These are phyloP conservation scores for Fusarium austroafricanum DNA, from an alignment of 2,329 filamentous ascomycete genomes.

Conservation along the genomic window DNA sequence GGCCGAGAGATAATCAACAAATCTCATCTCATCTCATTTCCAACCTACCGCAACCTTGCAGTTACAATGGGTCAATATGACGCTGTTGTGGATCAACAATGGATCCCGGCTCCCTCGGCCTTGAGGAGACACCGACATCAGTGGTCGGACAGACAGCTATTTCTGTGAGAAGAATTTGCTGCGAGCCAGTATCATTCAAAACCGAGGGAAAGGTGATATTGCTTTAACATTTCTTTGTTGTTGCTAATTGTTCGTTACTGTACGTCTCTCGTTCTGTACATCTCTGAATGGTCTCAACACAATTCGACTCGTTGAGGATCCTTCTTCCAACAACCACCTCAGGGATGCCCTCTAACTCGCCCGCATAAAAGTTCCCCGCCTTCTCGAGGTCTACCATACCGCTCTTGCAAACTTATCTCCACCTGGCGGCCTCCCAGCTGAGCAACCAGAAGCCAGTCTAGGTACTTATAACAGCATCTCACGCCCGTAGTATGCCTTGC, in stretches of 20 bases:
- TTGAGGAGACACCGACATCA: slow-evolving; percentile 13
- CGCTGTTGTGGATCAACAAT: slow-evolving; percentile 38
- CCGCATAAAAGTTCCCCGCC: slow-evolving; percentile 12
- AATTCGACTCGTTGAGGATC: not conserved
- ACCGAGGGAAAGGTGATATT: not conserved
- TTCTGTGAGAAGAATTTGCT: not conserved
- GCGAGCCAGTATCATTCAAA: not conserved
- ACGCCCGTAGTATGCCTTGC: not conserved
- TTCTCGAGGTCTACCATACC: not conserved
- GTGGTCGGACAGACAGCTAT: not conserved
- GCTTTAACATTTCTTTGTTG: not conserved
- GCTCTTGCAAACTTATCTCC: slow-evolving; percentile 19
- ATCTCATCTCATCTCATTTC: slow-evolving; percentile 12
- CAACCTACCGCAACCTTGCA: slow-evolving; percentile 23
- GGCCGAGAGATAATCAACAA: not conserved
- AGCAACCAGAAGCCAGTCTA: slow-evolving; percentile 6
- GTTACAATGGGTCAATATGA: slow-evolving; percentile 36
- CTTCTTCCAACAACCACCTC: not conserved
- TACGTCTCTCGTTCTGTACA: not conserved
- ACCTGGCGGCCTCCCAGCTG: slow-evolving; percentile 30
- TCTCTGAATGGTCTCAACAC: not conserved
- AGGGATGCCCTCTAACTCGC: slow-evolving; percentile 13
- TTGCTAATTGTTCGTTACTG: slow-evolving; percentile 17
- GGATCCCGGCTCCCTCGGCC: slow-evolving; percentile 30
- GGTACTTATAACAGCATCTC: slow-evolving; percentile 24